phyloP scores from a whole-genome alignment of 306 rosid species.

The Quercus ilex region DNA sequence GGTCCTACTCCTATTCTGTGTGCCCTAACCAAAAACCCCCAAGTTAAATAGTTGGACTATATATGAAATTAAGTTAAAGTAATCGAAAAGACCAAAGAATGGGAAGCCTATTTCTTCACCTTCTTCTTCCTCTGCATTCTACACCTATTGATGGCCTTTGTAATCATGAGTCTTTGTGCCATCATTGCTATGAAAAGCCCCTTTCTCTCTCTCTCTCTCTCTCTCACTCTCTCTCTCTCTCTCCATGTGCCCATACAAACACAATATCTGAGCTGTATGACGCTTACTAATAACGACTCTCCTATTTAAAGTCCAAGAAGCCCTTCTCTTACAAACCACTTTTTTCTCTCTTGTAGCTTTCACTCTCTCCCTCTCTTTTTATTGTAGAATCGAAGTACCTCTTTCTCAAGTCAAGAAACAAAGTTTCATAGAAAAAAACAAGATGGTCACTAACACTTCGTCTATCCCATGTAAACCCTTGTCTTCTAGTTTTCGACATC shows the following conservation, averaged over 20 bases:
- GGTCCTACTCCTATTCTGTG: conserved; percentile 19
- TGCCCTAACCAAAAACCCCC: conserved; percentile 11
- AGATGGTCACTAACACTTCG: conserved; percentile 49
- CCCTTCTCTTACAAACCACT: conserved; percentile 22
- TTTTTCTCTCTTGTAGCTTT: not conserved
- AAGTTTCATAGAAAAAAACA: conserved; percentile 2
- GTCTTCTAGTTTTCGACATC: conserved; percentile 18
- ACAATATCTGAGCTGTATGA: conserved; percentile 41
- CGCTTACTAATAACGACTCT: not conserved
- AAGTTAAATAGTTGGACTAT: conserved; percentile 8
- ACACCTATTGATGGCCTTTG: conserved; percentile 56
- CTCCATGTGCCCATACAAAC: conserved; percentile 29
- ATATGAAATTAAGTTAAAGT: conserved; percentile 1
- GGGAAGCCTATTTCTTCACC: conserved; percentile 9
- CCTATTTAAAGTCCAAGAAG: conserved; percentile 37
- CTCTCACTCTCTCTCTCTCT: conserved; percentile 32
- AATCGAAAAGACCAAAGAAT: conserved; percentile 28
- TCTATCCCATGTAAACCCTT: conserved; percentile 19
- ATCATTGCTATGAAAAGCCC: conserved; percentile 64
- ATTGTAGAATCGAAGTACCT: not conserved
- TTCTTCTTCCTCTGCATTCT: conserved; percentile 39
- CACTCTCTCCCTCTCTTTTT: not conserved
- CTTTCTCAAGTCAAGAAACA: not conserved
- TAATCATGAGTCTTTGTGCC: conserved; percentile 68
- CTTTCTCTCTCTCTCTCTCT: conserved; percentile 39